phyloP scores from a whole-genome alignment of 208 protist species.

The Angomonas deanei region DNA sequence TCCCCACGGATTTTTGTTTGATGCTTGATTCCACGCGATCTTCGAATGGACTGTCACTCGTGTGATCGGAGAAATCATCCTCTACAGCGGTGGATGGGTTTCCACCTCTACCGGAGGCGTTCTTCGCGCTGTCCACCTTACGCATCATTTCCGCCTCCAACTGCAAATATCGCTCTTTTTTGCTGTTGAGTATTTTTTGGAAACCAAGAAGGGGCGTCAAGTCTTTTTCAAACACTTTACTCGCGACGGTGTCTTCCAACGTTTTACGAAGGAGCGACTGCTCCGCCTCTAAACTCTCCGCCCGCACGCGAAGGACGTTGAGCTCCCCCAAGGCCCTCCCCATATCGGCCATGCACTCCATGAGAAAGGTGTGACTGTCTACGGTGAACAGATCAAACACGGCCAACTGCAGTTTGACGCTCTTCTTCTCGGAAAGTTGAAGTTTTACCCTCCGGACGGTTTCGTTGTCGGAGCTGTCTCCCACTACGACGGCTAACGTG shows the following conservation, averaged over 20 bases:
- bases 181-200: not conserved
- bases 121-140: not conserved
- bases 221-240: not conserved
- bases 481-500: not conserved
- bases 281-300: not conserved
- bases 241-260: not conserved
- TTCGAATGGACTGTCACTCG: no score
- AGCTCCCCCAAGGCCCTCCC: not conserved
- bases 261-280: not conserved
- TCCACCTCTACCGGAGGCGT: not conserved
- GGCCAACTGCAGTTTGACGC: not conserved
- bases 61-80: no score
- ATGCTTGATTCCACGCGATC: no score
- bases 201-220: not conserved
- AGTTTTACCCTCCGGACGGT: not conserved
- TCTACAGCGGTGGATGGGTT: not conserved
- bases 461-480: not conserved
- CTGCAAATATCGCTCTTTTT: not conserved
- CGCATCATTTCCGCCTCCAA: not conserved
- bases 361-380: not conserved
- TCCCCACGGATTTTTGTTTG: no score
- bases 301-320: not conserved
- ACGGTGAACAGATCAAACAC: not conserved
- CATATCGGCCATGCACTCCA: not conserved
- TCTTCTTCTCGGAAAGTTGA: not conserved